Evolutionary conservation across 495 filamentous ascomycete genomes (phyloP).

Genomic region (Filosporella fistucella): DNA sequence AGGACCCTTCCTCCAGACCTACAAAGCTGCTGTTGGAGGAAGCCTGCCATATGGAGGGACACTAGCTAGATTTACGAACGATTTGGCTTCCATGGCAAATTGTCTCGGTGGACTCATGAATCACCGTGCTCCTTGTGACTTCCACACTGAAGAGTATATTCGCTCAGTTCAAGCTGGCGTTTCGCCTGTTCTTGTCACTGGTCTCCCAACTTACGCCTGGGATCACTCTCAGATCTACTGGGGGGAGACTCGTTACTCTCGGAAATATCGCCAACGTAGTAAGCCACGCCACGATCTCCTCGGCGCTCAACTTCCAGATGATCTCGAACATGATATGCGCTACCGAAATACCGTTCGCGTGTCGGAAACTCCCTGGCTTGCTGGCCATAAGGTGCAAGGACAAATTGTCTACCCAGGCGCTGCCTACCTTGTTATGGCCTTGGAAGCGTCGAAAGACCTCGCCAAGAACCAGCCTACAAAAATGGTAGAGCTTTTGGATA

Average conservation of each 20-base stretch:
- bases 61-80: constrained; percentile 21
- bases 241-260: constrained; percentile 38
- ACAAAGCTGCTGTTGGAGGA: constrained; percentile 11
- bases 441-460: constrained; percentile 32
- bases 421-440: constrained; percentile 50
- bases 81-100: constrained; percentile 26
- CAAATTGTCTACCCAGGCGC: constrained; percentile 55
- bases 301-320: not conserved
- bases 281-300: constrained; percentile 6
- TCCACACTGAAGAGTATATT: not conserved
- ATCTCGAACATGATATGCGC: constrained; percentile 27
- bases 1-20: constrained; percentile 28
- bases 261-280: constrained; percentile 17
- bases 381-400: constrained; percentile 46
- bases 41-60: constrained; percentile 24
- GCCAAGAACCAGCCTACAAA: not conserved
- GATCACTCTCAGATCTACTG: constrained; percentile 39
- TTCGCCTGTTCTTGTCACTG: constrained; percentile 5
- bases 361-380: constrained; percentile 49
- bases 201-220: constrained; percentile 46
- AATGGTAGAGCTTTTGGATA: constrained; percentile 15
- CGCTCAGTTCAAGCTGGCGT: not conserved
- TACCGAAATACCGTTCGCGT: constrained; percentile 51
- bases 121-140: constrained; percentile 4
- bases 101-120: constrained; percentile 33